These are phyloP conservation scores for Cordyceps farinosa DNA, from an alignment of 2,329 filamentous ascomycete genomes.

Conservation along the genomic window DNA sequence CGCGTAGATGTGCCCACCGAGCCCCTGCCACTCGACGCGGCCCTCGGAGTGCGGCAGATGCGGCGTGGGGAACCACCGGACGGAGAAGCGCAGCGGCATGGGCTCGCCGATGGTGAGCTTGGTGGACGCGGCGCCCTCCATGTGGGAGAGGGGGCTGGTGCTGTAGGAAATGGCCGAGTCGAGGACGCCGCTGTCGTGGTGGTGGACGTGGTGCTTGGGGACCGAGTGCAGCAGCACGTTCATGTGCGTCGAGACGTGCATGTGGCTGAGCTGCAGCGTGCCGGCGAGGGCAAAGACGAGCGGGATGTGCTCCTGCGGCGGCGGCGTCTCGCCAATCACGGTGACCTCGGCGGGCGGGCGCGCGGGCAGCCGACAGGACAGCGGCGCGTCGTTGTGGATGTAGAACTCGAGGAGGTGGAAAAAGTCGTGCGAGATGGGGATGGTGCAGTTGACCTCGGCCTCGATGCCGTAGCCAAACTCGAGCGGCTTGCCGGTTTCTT, in stretches of 20 bases:
- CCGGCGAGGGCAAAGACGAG: constrained; percentile 86
- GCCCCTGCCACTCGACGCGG: constrained; percentile 60
- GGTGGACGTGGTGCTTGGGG: constrained; percentile 59
- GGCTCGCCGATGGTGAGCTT: constrained; percentile 85
- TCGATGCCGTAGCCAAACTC: constrained; percentile 84
- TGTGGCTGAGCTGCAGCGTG: constrained; percentile 80
- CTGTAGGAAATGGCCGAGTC: constrained; percentile 87
- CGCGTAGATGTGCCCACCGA: constrained; percentile 61
- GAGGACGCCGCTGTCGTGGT: constrained; percentile 70
- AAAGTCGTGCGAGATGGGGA: constrained; percentile 70
- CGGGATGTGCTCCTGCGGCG: constrained; percentile 66
- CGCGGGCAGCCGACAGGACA: constrained; percentile 84
- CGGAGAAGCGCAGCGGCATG: constrained; percentile 71
- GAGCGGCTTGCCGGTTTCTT: constrained; percentile 79
- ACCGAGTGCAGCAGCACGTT: constrained; percentile 80
- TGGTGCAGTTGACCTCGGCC: constrained; percentile 77
- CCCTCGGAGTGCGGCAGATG: constrained; percentile 65
- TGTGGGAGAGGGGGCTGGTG: constrained; percentile 65
- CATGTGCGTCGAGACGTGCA: constrained; percentile 85
- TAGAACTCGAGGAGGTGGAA: constrained; percentile 95
- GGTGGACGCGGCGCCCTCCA: constrained; percentile 49
- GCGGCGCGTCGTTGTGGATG: constrained; percentile 90
- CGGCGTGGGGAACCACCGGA: constrained; percentile 82
- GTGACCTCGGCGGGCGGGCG: constrained; percentile 60
- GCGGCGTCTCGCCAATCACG: constrained; percentile 48